Conservation (phyloP, 768 basidiomycete genomes). For the Aureoboletus auriporus region DNA sequence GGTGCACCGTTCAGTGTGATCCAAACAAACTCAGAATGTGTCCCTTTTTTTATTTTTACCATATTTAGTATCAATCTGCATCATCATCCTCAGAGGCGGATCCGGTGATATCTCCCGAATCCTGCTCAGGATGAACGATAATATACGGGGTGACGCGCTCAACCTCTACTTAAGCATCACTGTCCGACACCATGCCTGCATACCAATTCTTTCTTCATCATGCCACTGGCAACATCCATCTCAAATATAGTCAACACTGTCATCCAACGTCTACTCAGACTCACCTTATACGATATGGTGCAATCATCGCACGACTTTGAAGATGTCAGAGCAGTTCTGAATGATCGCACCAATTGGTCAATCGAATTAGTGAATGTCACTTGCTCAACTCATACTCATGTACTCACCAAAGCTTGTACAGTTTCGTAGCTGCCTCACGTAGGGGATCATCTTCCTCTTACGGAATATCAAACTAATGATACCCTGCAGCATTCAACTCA, state of each 20-base stretch:
- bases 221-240: constrained; percentile 4
- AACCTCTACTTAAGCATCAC: background rate
- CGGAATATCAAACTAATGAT: constrained; percentile 1
- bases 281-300: constrained; percentile 18
- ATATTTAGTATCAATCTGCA: no score
- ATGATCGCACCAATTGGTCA: constrained; percentile 17
- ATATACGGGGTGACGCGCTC: no score
- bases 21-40: no score
- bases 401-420: background rate
- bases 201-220: background rate
- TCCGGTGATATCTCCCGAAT: no score
- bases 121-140: no score
- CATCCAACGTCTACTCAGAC: background rate
- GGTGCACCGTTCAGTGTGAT: no score
- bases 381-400: background rate
- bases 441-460: background rate
- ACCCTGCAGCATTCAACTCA: constrained; percentile 17
- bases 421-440: constrained; percentile 11
- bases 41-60: no score
- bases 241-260: background rate
- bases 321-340: constrained; percentile 15
- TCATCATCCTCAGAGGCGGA: no score
- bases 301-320: constrained; percentile 16
- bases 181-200: background rate
- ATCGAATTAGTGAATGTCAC: constrained; percentile 18